A percentile compares a stretch with the other conserved stretches of the same genome.
phyloP scores from a whole-genome alignment of 345 rosid genomes.

The Mangifera indica region DNA sequence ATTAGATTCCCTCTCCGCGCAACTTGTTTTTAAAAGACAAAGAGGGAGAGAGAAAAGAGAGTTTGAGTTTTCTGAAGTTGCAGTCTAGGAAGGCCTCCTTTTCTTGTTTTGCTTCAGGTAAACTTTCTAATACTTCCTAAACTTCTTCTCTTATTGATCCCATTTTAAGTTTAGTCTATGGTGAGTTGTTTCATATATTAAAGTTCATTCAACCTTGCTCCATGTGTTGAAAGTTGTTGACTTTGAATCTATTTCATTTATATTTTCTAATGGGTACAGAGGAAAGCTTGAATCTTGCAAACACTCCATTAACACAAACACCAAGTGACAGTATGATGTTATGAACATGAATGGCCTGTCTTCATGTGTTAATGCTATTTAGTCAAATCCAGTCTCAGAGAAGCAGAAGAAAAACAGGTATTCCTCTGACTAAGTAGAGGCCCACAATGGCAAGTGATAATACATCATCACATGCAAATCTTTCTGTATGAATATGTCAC shows the following conservation, averaged over 20 bases:
- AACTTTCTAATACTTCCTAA: background rate
- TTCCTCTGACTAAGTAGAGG: constrained; percentile 40
- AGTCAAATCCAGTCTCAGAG: constrained; percentile 38
- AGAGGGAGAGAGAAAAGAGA: constrained; percentile 27
- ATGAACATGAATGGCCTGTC: constrained; percentile 21
- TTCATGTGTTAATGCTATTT: constrained; percentile 10
- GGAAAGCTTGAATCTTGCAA: constrained; percentile 11
- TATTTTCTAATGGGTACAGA: background rate
- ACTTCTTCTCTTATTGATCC: background rate
- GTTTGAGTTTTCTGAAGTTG: constrained; percentile 23
- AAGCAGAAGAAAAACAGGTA: constrained; percentile 29
- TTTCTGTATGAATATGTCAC: constrained; percentile 37
- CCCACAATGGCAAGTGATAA: constrained; percentile 53
- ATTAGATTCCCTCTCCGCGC: constrained; percentile 50
- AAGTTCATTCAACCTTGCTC: no score
- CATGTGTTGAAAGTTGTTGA: no score
- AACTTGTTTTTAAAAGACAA: constrained; percentile 40
- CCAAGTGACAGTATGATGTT: background rate
- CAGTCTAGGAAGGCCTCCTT: constrained; percentile 17
- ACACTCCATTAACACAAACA: no score
- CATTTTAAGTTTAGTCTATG: background rate
- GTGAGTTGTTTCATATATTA: background rate
- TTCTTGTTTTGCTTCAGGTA: constrained; percentile 24
- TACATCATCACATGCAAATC: constrained; percentile 80
- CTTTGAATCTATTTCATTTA: background rate